Evolutionary conservation across 352 stramenopile species (phyloP).

Genomic region (Blastocystis sp.): DNA sequence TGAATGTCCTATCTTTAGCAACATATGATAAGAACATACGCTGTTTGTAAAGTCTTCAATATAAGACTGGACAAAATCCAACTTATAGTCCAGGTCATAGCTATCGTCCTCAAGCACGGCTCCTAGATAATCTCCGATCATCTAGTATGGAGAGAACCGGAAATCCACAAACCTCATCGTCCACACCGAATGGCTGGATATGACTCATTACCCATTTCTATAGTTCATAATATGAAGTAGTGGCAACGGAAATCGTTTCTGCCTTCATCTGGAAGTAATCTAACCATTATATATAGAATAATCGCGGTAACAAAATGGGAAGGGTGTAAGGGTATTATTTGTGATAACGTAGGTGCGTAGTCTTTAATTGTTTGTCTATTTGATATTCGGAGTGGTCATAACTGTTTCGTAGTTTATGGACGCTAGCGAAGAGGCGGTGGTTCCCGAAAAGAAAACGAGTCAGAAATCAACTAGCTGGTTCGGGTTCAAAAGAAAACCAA

Average conservation of each 20-base stretch:
- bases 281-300: not conserved
- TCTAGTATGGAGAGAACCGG: not conserved
- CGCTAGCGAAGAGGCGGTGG: not conserved
- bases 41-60: not conserved
- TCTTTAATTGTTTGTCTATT: too few species aligned
- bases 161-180: conserved; percentile 1
- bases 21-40: not conserved
- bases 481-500: not conserved
- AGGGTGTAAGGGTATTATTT: not conserved
- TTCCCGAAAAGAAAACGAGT: not conserved
- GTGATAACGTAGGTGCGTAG: not conserved
- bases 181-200: not conserved
- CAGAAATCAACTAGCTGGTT: conserved; percentile 11
- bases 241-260: not conserved
- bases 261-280: not conserved
- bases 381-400: too few species aligned
- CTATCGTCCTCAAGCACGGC: not conserved
- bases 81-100: not conserved
- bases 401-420: not conserved
- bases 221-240: not conserved
- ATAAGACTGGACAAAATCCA: conserved; percentile 17
- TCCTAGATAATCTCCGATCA: conserved; percentile 31
- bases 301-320: not conserved
- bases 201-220: conserved; percentile 25
- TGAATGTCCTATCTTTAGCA: not conserved